These are phyloP conservation scores for Barnettozyma hawaiiensis DNA, from an alignment of 1,139 yeast genomes.

Conservation along the genomic window DNA sequence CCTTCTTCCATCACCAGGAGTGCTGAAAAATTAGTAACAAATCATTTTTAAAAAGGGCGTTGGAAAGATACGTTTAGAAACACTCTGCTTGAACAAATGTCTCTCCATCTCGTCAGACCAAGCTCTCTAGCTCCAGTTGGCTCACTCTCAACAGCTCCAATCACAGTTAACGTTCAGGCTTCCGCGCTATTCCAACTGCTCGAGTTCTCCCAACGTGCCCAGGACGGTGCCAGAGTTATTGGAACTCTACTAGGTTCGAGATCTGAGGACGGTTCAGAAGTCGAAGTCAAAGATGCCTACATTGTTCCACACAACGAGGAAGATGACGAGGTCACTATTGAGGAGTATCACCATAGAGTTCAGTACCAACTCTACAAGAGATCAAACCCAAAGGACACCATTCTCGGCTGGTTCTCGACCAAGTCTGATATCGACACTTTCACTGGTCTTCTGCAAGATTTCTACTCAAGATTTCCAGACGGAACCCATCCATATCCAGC, in stretches of 20 bases:
- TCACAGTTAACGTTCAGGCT: conserved; percentile 53
- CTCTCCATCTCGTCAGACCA: conserved; percentile 58
- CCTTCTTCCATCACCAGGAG: neutral
- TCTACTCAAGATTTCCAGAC: conserved; percentile 62
- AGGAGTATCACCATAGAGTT: conserved; percentile 66
- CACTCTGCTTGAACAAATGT: too few species aligned
- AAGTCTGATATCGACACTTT: conserved; percentile 60
- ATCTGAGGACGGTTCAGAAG: conserved; percentile 79
- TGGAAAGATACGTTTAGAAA: too few species aligned
- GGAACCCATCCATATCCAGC: conserved; percentile 76
- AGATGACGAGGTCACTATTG: conserved; percentile 68
- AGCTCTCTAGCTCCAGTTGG: conserved; percentile 48
- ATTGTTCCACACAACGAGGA: conserved; percentile 81
- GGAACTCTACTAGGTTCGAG: conserved; percentile 81
- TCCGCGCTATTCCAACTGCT: conserved; percentile 71
- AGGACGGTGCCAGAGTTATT: conserved; percentile 51
- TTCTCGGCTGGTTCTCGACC: conserved; percentile 88
- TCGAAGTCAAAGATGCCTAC: conserved; percentile 72
- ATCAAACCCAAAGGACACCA: conserved; percentile 73
- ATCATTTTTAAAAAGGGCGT: neutral
- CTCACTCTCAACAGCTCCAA: conserved; percentile 41
- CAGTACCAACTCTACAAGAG: conserved; percentile 70
- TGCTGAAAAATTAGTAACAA: neutral
- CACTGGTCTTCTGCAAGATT: conserved; percentile 81
- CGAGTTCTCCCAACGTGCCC: conserved; percentile 49